Evolutionary conservation across 768 basidiomycete genomes (phyloP), one percentile per base, ranked within the genome.

Genomic region (Hypholoma sublateritium): DNA sequence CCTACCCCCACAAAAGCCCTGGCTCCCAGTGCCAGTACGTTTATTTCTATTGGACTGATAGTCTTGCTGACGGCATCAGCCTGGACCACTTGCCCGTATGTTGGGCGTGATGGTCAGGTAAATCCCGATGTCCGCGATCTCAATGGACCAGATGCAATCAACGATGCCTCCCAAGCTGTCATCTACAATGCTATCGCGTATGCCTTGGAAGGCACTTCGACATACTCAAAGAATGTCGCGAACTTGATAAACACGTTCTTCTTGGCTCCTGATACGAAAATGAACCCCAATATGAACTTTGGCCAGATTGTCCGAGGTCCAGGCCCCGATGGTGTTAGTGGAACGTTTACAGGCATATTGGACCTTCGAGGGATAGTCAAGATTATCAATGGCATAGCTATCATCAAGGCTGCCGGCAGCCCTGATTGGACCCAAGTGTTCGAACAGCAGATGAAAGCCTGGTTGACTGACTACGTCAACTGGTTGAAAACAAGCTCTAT

Each of bases 271-370:
- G 55, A 63, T 5, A 83, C 81, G 3, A 69, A 62, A 12, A 80
- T 84, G 78, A 76, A 78, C 61, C 82, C 82, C 12, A 80, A 82
- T 66, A 70, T 84, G 64, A 74, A 83, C 56, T 85, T 72, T 60
- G 81, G 81, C 0, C 84, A 85, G 65, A 67, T 81, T 9, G 72
- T 82, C 21, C 79, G 84, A 6, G 83, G 84, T 1, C 79, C 79
- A 17, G 81, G 80, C 1, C 63, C 68, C 28, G 64, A 64, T 8
- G 75, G 75, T 34, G 70, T 74, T 57, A 53, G 64, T 5, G 84
- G 84, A 14, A 77, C 78, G 12, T 82, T 77, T 64, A 81, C 81
- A 11, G 84, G 84, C 4, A 67, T 84, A 8, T 70, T 86, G 49
- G 84, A 85, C 63, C 56, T 83, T 42, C 73, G 81, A 21, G 77